Evolutionary conservation across 768 basidiomycete genomes (phyloP), one percentile per base, ranked within the genome.

Genomic region (Cantharellus anzutake): DNA sequence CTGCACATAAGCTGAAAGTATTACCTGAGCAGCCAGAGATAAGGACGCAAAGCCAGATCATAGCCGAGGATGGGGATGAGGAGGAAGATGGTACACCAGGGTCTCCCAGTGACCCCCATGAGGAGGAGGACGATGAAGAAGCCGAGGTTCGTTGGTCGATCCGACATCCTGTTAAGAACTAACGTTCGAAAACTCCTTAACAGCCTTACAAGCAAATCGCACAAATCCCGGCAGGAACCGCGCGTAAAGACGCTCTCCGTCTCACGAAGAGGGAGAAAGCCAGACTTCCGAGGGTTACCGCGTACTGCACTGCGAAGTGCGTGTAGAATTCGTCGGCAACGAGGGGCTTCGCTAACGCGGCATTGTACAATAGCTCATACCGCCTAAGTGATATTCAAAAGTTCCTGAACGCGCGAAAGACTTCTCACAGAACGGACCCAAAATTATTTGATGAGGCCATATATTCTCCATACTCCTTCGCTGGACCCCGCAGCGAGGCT

Each of bases 171-270:
- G 59, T 48, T 16, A 41, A 20, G 41, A 38, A 29, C n/a, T n/a
- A n/a, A n/a, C n/a, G n/a, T 29, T 51, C 4, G 5, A 37, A 29
- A n/a, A 37, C 40, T 39, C 50, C 53, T 20, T 63, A 41, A 41
- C 57, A 92, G 86, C 84, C 87, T n/a, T 93, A 93, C 69, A 88
- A 89, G 64, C 91, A 94, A 73, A 81, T 97, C 61, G 85, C 87
- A 3, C 81, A 89, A 41, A 97, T 97, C 57, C 92, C 93, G 2
- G 90, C 89, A 51, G 93, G 93, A 2, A 90, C 92, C 29, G 93
- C 93, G 4, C 81, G 90, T 50, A 77, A 89, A 61, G 93, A 97
- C 73, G 93, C 93, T 2, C 71, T 91, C 62, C 82, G 76, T 61
- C 70, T 97, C 64, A 97, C 92, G 2, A 94, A 96, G 73, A 92